These are phyloP conservation scores for Purshia tridentata DNA, from an alignment of 306 rosid species.

Conservation along the genomic window DNA sequence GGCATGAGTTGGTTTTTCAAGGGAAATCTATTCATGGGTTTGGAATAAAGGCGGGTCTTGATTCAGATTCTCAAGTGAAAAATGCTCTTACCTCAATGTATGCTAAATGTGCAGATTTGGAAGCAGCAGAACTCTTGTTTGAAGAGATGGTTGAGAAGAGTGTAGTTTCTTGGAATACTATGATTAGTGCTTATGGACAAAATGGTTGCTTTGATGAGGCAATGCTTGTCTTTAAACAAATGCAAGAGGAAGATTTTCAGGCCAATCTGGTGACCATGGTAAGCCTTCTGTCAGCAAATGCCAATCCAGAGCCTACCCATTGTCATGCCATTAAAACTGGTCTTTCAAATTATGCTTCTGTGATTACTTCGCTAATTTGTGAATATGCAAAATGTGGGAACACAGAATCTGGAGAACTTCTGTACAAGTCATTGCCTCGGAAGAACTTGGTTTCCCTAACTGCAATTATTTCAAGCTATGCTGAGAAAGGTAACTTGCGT, in stretches of 20 bases:
- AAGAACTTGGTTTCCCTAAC: conserved; percentile 62
- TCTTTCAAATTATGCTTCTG: conserved; percentile 43
- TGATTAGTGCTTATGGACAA: conserved; percentile 70
- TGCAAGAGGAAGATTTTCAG: conserved; percentile 46
- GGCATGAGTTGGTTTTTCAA: conserved; percentile 33
- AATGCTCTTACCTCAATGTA: conserved; percentile 71
- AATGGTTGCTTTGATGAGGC: conserved; percentile 54
- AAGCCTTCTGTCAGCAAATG: conserved; percentile 65
- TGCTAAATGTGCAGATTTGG: conserved; percentile 63
- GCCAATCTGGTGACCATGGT: conserved; percentile 61
- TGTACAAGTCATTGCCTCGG: conserved; percentile 43
- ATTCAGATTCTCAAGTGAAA: conserved; percentile 39
- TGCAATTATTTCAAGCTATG: conserved; percentile 57
- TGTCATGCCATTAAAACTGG: conserved; percentile 58
- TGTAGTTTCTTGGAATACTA: conserved; percentile 80
- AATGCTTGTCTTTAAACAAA: conserved; percentile 49
- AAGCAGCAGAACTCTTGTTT: conserved; percentile 53
- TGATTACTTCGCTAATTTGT: conserved; percentile 65
- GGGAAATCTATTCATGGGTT: conserved; percentile 55
- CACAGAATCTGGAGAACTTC: conserved; percentile 44
- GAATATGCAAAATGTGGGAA: conserved; percentile 51
- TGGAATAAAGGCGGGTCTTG: conserved; percentile 47
- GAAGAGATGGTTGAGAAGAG: conserved; percentile 50
- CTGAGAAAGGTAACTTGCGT: conserved; percentile 49
- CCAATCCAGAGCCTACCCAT: conserved; percentile 47